Evolutionary conservation across 306 rosid genomes (phyloP).

Genomic region (Spatholobus suberectus): DNA sequence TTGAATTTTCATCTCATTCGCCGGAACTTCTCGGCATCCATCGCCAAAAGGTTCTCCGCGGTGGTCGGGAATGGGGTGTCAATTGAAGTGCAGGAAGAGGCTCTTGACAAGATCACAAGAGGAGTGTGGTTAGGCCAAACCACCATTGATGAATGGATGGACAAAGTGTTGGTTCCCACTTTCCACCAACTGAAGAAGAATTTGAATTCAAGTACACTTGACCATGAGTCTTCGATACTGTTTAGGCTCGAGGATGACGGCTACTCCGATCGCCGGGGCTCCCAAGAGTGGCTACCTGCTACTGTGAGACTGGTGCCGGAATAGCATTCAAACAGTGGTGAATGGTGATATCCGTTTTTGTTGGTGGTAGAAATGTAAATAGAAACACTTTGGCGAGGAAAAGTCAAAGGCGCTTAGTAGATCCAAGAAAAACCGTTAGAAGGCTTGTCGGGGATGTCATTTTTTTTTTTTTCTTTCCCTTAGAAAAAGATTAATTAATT

Average conservation of each 20-base stretch:
- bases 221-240: conserved; percentile 52
- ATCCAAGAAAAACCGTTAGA: conserved; percentile 59
- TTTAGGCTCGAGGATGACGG: conserved; percentile 76
- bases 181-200: conserved; percentile 67
- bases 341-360: conserved; percentile 48
- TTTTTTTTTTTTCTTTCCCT: conserved; percentile 24
- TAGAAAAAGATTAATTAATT: conserved; percentile 49
- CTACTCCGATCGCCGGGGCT: conserved; percentile 51
- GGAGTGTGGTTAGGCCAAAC: conserved; percentile 85
- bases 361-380: conserved; percentile 72
- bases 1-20: conserved; percentile 61
- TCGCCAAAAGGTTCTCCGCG: conserved; percentile 57
- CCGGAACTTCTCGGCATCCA: conserved; percentile 51
- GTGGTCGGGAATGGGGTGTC: conserved; percentile 63
- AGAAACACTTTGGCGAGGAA: conserved; percentile 51
- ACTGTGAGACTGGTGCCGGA: conserved; percentile 62
- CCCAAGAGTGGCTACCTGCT: conserved; percentile 66
- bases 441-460: conserved; percentile 38
- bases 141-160: conserved; percentile 81
- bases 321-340: conserved; percentile 10
- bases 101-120: conserved; percentile 74
- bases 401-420: conserved; percentile 57
- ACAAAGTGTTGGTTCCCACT: conserved; percentile 73
- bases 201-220: conserved; percentile 32
- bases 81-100: conserved; percentile 78